Evolutionary conservation across 2,329 filamentous ascomycete species (phyloP).

Genomic region (Clarireedia hainanense): DNA sequence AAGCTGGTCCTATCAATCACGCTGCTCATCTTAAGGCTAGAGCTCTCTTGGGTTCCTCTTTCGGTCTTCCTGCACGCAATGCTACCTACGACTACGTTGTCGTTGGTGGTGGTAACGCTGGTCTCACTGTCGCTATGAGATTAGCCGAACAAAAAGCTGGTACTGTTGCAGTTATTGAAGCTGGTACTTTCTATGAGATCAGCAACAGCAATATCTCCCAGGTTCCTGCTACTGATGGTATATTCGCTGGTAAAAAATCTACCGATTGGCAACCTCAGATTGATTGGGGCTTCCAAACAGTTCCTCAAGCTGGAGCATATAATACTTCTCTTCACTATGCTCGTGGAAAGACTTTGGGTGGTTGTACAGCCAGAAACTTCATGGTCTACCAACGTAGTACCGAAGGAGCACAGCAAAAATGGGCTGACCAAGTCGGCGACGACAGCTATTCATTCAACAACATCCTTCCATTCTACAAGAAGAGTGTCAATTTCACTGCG

Average conservation of each 20-base stretch:
- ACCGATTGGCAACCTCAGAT: conserved; percentile 13
- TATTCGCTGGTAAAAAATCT: conserved; percentile 5
- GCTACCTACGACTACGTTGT: conserved; percentile 12
- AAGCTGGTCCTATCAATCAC: neutral
- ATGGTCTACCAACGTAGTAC: conserved; percentile 28
- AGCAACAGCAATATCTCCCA: conserved; percentile 8
- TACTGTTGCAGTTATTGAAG: conserved; percentile 10
- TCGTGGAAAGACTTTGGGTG: conserved; percentile 27
- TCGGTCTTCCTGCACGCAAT: conserved; percentile 7
- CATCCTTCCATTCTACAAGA: conserved; percentile 37
- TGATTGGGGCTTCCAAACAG: conserved; percentile 28
- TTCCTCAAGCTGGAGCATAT: conserved; percentile 16
- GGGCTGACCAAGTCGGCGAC: conserved; percentile 35
- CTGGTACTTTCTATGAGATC: conserved; percentile 10
- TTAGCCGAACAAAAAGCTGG: conserved; percentile 1
- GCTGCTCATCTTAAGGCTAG: conserved; percentile 4
- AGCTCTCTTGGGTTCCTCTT: conserved; percentile 5
- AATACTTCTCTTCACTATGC: conserved; percentile 19
- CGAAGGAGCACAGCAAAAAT: conserved; percentile 32
- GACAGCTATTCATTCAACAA: conserved; percentile 37
- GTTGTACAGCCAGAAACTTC: conserved; percentile 27
- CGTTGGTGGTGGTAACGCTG: conserved; percentile 11
- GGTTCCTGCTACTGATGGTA: conserved; percentile 1
- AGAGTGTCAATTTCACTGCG: conserved; percentile 7
- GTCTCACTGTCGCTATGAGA: conserved; percentile 8